Base-by-base conservation (phyloP, 331 rosid species). In the Spiraea crenata region DNA sequence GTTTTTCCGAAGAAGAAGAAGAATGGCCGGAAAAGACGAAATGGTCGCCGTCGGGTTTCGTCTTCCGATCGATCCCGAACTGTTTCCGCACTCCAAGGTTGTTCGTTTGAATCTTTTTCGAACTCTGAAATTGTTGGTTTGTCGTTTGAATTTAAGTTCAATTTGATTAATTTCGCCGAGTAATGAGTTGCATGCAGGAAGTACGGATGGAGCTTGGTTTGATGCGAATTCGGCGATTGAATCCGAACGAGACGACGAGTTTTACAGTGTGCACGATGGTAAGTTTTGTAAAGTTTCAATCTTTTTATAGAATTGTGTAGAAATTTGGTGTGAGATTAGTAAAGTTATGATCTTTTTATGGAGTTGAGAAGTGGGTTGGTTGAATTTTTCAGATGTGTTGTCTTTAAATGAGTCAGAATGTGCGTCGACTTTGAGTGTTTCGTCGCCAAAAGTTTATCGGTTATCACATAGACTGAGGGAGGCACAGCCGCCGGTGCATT, bases 211-310 rank as follows among this genome's bases (percentile, higher is more conserved):
- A 63, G 85, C 89, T 11, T 95, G 91, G 90, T 85, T 84, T 79
- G 99, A 95, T 89, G 92, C 95, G 25, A 80, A 79, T 73, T 95
- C 99, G 34, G 85, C 84, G 1, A 74, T 82, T 76, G 96, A 95
- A 46, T 95, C 97, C 31, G 98, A 92, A 78, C 77, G 84, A 17
- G 99, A 95, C 34, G 99, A 91, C 0, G 99, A 95, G 68, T 95
- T 95, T 81, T 89, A 89, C 58, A 91, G 99, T 49, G 87, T 91
- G 63, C 61, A 81, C 20, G 99, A 88, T 16, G 97, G 99, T 95
- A 79, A 15, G 13, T 47, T 35, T 42, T 17, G 5, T 2, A 10
- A 17, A 8, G 15, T 35, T 63, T 16, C 54, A 6, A 42, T 11
- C 7, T 73, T 35, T 59, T 49, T 11, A 44, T 5, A 19, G 12